These are phyloP conservation scores for Solanum hybrid DNA, from an alignment of 305 asterid genomes.

Conservation along the genomic window DNA sequence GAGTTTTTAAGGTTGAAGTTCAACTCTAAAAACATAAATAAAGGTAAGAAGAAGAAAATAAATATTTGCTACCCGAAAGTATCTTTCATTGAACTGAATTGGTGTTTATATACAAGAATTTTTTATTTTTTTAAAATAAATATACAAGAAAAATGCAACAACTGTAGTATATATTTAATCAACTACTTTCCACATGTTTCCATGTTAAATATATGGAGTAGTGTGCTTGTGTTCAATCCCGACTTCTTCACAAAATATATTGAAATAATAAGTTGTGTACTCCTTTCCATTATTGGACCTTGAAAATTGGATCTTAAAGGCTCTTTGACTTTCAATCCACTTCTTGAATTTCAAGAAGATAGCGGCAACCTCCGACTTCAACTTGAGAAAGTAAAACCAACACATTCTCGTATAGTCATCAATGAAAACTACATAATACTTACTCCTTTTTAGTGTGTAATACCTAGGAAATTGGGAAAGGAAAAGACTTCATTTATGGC, in stretches of 20 bases:
- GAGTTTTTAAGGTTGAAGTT: background rate
- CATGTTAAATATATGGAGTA: background rate
- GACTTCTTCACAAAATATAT: background rate
- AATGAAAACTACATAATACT: no score
- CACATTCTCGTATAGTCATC: background rate
- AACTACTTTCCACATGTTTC: background rate
- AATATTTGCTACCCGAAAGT: no score
- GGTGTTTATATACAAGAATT: background rate
- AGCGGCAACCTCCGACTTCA: background rate
- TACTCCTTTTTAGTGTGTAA: background rate
- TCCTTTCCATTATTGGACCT: background rate
- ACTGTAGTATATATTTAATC: background rate
- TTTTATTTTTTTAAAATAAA: no score
- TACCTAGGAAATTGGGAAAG: background rate
- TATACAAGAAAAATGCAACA: background rate
- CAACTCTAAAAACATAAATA: background rate
- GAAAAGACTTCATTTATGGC: background rate
- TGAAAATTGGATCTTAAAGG: background rate
- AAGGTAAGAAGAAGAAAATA: background rate
- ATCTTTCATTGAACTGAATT: background rate
- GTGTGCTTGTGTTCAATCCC: background rate
- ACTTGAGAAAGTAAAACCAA: background rate
- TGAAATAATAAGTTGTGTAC: background rate
- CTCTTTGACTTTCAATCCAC: background rate
- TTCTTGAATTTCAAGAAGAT: background rate